phyloP scores from a whole-genome alignment of 768 basidiomycete genomes.

The Chalciporus chontae region DNA sequence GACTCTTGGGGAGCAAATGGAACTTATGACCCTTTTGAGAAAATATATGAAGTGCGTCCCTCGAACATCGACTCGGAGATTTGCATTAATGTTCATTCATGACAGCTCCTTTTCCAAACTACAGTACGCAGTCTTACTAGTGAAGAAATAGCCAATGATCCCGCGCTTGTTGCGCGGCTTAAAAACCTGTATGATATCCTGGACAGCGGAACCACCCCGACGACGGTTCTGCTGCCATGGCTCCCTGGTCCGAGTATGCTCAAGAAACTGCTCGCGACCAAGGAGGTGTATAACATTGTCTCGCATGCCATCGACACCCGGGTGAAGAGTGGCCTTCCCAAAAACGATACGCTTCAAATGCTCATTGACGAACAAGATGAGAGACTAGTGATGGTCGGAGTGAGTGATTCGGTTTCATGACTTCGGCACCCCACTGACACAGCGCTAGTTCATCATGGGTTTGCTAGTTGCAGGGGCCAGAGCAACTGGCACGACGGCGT shows the following conservation, averaged over 20 bases:
- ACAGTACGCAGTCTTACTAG: conserved; percentile 67
- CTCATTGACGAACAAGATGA: conserved; percentile 71
- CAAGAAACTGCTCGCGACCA: conserved; percentile 67
- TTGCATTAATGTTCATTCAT: not conserved
- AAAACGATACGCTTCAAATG: conserved; percentile 71
- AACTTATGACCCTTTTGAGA: conserved; percentile 67
- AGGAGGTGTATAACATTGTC: conserved; percentile 71
- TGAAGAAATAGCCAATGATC: conserved; percentile 67
- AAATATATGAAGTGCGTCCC: conserved; percentile 57
- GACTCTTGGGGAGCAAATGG: conserved; percentile 64
- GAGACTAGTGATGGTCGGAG: conserved; percentile 64
- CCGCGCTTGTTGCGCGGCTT: conserved; percentile 55
- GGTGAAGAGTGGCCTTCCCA: conserved; percentile 50
- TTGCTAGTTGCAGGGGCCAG: conserved; percentile 77
- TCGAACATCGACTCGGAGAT: not conserved
- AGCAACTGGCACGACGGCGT: conserved; percentile 77
- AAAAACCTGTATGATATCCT: conserved; percentile 64
- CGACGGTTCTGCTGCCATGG: conserved; percentile 74
- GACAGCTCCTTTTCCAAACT: conserved; percentile 67
- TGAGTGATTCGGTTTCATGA: conserved; percentile 32
- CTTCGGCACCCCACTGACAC: conserved; percentile 21
- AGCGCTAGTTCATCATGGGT: conserved; percentile 73
- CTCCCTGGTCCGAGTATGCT: conserved; percentile 71
- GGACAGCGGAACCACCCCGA: conserved; percentile 68
- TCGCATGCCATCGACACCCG: conserved; percentile 53